Conservation (phyloP, 2,329 filamentous ascomycete species). For the Sporothrix protearum region DNA sequence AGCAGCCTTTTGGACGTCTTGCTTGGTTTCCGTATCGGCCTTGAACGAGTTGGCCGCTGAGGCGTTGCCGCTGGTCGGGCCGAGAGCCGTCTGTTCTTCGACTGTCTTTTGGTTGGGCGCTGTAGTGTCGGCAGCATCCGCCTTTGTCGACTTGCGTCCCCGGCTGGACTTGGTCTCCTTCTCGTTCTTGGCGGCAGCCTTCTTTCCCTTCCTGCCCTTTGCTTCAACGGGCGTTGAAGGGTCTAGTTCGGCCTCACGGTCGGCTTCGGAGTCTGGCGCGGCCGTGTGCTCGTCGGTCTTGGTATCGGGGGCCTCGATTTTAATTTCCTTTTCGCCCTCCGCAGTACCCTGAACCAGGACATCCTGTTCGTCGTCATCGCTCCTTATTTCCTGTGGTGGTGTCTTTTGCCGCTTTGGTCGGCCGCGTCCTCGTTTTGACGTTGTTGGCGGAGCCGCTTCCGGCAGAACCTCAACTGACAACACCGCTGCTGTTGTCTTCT, state of each 20-base stretch:
- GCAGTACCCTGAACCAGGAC: background rate
- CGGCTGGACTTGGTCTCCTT: background rate
- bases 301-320: background rate
- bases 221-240: background rate
- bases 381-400: background rate
- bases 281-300: background rate
- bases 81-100: background rate
- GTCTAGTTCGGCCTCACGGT: background rate
- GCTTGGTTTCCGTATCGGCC: background rate
- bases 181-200: background rate
- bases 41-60: background rate
- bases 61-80: conserved; percentile 19
- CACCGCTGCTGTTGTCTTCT: background rate
- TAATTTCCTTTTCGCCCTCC: background rate
- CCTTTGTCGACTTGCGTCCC: background rate
- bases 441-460: background rate
- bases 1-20: conserved; percentile 22
- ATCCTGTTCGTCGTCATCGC: conserved; percentile 9
- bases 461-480: background rate
- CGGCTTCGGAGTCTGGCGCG: background rate
- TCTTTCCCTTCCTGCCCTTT: conserved; percentile 1
- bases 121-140: background rate
- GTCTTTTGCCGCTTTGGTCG: conserved; percentile 20
- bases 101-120: background rate
- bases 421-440: conserved; percentile 10